Conservation (phyloP, 2,329 filamentous ascomycete species). For the Fusarium algeriense region DNA sequence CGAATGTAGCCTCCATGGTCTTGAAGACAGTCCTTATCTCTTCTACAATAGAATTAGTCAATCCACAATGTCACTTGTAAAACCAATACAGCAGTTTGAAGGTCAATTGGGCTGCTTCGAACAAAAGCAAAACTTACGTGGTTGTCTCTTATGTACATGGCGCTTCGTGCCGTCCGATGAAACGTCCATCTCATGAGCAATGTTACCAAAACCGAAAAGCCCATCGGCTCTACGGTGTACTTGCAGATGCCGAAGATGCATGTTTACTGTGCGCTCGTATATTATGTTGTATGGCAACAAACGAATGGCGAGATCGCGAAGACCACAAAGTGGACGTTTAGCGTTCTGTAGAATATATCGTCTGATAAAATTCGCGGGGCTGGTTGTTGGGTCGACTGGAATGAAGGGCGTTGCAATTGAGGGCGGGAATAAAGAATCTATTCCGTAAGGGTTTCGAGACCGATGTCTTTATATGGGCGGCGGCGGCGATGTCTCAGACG, state of each 20-base stretch:
- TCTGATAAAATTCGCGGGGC: constrained; percentile 31
- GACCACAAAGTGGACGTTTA: background rate
- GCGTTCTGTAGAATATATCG: constrained; percentile 31
- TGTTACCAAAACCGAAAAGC: constrained; percentile 48
- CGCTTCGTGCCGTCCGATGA: constrained; percentile 22
- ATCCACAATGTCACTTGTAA: background rate
- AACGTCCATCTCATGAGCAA: constrained; percentile 38
- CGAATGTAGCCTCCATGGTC: constrained; percentile 57
- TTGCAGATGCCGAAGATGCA: constrained; percentile 48
- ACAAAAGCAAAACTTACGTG: constrained; percentile 18
- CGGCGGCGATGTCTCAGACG: constrained; percentile 45
- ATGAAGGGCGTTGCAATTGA: constrained; percentile 44
- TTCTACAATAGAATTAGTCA: constrained; percentile 39
- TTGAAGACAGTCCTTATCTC: constrained; percentile 56
- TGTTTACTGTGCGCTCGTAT: constrained; percentile 35
- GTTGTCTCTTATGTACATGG: constrained; percentile 30
- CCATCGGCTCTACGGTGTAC: constrained; percentile 46
- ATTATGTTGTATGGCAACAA: background rate
- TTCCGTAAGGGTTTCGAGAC: constrained; percentile 39
- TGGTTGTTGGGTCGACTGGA: constrained; percentile 44
- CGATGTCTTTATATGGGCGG: constrained; percentile 37
- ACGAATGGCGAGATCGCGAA: background rate
- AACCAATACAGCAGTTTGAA: background rate
- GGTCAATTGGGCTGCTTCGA: background rate
- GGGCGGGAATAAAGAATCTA: constrained; percentile 47